Evolutionary conservation across 805 yeast genomes (phyloP), one percentile per base, ranked within the genome.

Genomic region (Teunomyces panamensis): DNA sequence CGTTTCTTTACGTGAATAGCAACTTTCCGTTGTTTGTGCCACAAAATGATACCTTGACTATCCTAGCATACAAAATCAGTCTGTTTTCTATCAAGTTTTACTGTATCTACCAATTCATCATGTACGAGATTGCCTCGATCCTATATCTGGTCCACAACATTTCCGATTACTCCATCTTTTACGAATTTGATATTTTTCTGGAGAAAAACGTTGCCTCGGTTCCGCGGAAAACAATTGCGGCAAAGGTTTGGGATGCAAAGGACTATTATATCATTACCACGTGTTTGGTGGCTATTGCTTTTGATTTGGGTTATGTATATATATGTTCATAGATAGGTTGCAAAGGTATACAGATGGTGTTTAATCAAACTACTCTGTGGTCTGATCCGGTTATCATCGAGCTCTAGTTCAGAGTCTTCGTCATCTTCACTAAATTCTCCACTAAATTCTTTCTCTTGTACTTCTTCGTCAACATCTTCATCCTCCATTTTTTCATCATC

Each of bases 31-130:
- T 56, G 32, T 32, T 46, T 45, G 43, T 39, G 17, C 16, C 37
- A 4, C n/a, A 16, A 13, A 42, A 26, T n/a, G 37, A 39, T 7
- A 20, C 28, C 7, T 10, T 16, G 36, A 16, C 27, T 8, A 17
- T 56, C 9, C 9, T 45, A n/a, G 20, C 56, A 2, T 66, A 63
- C 54, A 54, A 57, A 30, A 14, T 55, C 10, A 51, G 59, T n/a
- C 46, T 55, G 16, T 63, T 60, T 47, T 52, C 62, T 27, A 44
- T 68, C 37, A 70, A 70, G 52, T 60, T 70, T 47, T 66, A 64
- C 49, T 62, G 69, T 45, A 60, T 70, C 30, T 63, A 62, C 45
- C 65, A 61, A 49, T 68, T 63, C 37, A 55, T 68, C 11, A 59
- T 69, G 39, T 65, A 58, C 48, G 73, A 68, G 45, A 47, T 63